Conservation (phyloP, 2,329 filamentous ascomycete genomes). For the Xylariaceae sp. region DNA sequence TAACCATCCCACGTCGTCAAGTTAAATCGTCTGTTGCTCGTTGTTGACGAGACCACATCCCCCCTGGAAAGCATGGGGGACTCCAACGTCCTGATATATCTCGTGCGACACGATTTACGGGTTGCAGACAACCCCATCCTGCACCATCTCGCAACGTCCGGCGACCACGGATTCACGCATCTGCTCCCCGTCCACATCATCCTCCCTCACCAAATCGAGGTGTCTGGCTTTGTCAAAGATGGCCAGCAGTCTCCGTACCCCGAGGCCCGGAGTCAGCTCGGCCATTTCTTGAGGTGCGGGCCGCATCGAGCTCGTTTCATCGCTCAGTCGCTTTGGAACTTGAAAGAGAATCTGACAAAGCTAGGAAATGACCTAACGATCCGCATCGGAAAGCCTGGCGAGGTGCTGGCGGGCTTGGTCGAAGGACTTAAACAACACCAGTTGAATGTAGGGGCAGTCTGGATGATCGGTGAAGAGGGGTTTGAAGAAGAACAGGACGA, state of each 20-base stretch:
- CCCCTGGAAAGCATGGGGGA: slow-evolving; percentile 27
- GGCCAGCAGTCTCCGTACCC: slow-evolving; percentile 58
- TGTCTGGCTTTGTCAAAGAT: slow-evolving; percentile 64
- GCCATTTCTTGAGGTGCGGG: slow-evolving; percentile 67
- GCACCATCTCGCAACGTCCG: slow-evolving; percentile 47
- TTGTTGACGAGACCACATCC: background rate
- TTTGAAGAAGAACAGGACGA: slow-evolving; percentile 66
- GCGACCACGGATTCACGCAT: slow-evolving; percentile 57
- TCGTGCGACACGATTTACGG: slow-evolving; percentile 68
- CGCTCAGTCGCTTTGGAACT: slow-evolving; percentile 65
- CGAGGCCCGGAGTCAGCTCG: slow-evolving; percentile 60
- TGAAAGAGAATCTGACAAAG: slow-evolving; percentile 57
- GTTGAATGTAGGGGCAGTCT: slow-evolving; percentile 56
- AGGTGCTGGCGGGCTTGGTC: slow-evolving; percentile 56
- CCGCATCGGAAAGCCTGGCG: slow-evolving; percentile 55
- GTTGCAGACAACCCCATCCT: slow-evolving; percentile 70
- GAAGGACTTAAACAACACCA: slow-evolving; percentile 39
- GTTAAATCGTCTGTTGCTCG: background rate
- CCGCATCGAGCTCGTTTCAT: slow-evolving; percentile 67
- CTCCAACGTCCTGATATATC: slow-evolving; percentile 59
- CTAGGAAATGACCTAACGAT: slow-evolving; percentile 58
- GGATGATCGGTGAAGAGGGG: slow-evolving; percentile 68
- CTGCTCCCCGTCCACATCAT: slow-evolving; percentile 68
- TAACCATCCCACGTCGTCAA: background rate
- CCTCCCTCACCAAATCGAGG: slow-evolving; percentile 64